Base-by-base conservation (phyloP, 164 flowering plant genomes). In the Platanus orientalis region DNA sequence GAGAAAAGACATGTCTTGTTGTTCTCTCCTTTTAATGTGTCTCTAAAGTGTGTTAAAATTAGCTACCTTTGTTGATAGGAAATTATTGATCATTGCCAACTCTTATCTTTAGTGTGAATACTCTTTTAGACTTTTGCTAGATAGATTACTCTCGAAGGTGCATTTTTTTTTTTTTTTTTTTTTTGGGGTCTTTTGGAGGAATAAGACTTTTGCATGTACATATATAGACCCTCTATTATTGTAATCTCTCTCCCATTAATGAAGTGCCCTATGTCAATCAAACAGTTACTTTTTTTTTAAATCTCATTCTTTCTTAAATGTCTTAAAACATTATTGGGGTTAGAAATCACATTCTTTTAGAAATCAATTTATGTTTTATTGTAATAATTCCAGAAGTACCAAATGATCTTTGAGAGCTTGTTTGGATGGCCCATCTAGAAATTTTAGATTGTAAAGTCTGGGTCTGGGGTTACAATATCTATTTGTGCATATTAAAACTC, bases 21-120 rank as follows among this genome's bases (percentile, higher is more conserved):
- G 76, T 80, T 81, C 83, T 80, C 80, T 79, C 60, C 90, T 83
- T 83, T 83, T 81, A 75, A 80, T 76, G 84, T 57, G 75, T 49
- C 57, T 65, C 66, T 71, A 76, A 79, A 78, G 79, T 62, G 69
- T 52, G 65, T 62, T 55, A 78, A 78, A 79, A 66, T 73, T 58
- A 45, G 63, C 69, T 75, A 71, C 66, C 59, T 70, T 72, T 75
- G 66, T 44, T 69, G 72, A 68, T 63, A 62, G 63, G 70, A 71
- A 73, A 70, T 56, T 29, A 59, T 5, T 68, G 69, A 61, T 67
- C 76, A 69, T 76, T 14, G 74, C 77, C 74, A 79, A 70, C 69
- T 74, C 48, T 72, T 16, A 67, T 52, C 70, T 80, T 78, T 71
- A 26, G 58, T 67, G 44, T 64, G 36, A 59, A 73, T 62, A 59